Percentiles rank a stretch among this genome's conserved stretches.
phyloP scores from a whole-genome alignment of 192 early-diverging fungal species.

The Backusella morwellensis region DNA sequence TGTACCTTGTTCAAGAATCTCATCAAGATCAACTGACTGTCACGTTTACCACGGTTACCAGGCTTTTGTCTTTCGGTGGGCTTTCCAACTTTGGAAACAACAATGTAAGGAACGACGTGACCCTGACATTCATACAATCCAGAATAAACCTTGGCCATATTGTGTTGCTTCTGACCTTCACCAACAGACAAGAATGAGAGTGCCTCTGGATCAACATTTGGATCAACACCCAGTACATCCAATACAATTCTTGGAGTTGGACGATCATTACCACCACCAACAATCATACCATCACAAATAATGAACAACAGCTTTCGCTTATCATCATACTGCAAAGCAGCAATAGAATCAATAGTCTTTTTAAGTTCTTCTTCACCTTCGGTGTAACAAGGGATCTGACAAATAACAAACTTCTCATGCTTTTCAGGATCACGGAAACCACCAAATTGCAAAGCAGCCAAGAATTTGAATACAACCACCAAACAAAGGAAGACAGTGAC shows the following conservation, averaged over 20 bases:
- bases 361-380: constrained; percentile 83
- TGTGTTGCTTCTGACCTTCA: constrained; percentile 87
- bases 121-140: constrained; percentile 90
- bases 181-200: constrained; percentile 84
- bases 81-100: constrained; percentile 90
- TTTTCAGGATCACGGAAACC: constrained; percentile 72
- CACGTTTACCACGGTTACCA: constrained; percentile 97
- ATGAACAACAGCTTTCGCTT: constrained; percentile 88
- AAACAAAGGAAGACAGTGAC: constrained; percentile 78
- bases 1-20: constrained; percentile 94
- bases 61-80: constrained; percentile 77
- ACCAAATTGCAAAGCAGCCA: constrained; percentile 73
- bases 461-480: constrained; percentile 79
- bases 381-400: constrained; percentile 93
- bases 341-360: constrained; percentile 83
- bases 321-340: constrained; percentile 78
- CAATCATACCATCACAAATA: constrained; percentile 89
- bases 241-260: constrained; percentile 93
- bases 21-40: constrained; percentile 98
- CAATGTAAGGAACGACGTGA: constrained; percentile 88
- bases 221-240: constrained; percentile 85
- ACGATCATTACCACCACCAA: constrained; percentile 92
- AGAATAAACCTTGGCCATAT: constrained; percentile 96
- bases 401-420: constrained; percentile 94
- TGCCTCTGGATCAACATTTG: constrained; percentile 69